Evolutionary conservation across 805 yeast species (phyloP).

Genomic region (Hanseniaspora nectarophila): DNA sequence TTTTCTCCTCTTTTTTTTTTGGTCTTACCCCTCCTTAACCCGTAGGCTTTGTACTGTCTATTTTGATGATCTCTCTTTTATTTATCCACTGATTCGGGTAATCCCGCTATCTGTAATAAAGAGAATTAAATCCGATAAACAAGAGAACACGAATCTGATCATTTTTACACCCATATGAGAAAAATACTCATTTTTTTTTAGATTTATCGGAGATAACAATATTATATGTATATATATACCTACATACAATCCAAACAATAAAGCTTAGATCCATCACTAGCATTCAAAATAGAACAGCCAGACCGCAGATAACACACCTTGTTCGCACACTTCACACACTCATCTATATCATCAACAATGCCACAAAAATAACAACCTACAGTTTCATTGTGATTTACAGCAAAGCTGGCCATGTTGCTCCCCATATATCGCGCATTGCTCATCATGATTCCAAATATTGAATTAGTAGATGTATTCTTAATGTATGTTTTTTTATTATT

Average conservation of each 20-base stretch:
- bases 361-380: conserved; percentile 5
- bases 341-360: not conserved
- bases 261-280: not conserved
- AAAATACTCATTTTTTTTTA: too few relatives aligned
- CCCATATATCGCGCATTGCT: not conserved
- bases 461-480: not conserved
- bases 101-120: too few relatives aligned
- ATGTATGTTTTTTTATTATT: not conserved
- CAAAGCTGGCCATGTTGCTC: not conserved
- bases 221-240: not conserved
- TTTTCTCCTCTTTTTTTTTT: too few relatives aligned
- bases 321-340: not conserved
- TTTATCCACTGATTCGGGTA: not conserved
- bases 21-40: not conserved
- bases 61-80: too few relatives aligned
- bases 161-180: not conserved
- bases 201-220: too few relatives aligned
- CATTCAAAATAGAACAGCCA: conserved; percentile 8
- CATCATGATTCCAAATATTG: not conserved
- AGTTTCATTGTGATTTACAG: not conserved
- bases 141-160: too few relatives aligned
- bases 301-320: not conserved
- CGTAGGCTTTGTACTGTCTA: not conserved
- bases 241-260: conserved; percentile 8
- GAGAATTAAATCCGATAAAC: too few relatives aligned